Base-by-base conservation (phyloP, 805 yeast species). In the Priceomyces medius region DNA sequence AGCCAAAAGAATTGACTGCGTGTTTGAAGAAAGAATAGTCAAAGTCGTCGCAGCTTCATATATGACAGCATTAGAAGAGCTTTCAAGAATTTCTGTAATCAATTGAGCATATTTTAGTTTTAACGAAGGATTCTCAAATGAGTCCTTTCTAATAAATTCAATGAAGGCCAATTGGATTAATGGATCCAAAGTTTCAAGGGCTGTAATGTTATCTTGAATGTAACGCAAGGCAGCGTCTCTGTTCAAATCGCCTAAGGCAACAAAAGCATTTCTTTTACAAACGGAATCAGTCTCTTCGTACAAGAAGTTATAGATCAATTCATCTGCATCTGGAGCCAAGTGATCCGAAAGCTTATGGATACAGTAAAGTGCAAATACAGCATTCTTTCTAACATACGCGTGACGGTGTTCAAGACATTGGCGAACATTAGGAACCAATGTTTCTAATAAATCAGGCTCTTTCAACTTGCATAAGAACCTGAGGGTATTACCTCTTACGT, bases 321-420 rank as follows among this genome's bases (percentile, higher is more conserved):
- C 95, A 40, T 89, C 84, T n/a, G 97, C 96, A 68, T 95, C 99
- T 5, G 99, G 99, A 35, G 88, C 77, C 59, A 93, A 77, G 66
- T 86, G 91, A 31, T 85, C 89, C 24, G 95, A 81, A 39, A 85
- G 90, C 59, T 81, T 75, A 64, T 78, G 85, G 53, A 93, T 87
- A 18, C 95, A 81, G 54, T 77, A 79, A 44, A 93, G 80, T 31
- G 98, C 96, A 65, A 91, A 84, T 17, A 88, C 90, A 5, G 99
- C 99, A 61, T 93, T 91, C 64, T 93, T 93, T 61, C 99, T 83
- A 48, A 93, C 99, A 58, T 95, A 93, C 7, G 98, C 96, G 66
- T 93, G 98, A 53, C 99, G 85, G 67, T 93, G 97, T 52, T 88
- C 96, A 54, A 95, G 73, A 69, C 97, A 89, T 44, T 81, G 80